phyloP scores from a whole-genome alignment of 768 basidiomycete species.

The Leccinum barrowsii region DNA sequence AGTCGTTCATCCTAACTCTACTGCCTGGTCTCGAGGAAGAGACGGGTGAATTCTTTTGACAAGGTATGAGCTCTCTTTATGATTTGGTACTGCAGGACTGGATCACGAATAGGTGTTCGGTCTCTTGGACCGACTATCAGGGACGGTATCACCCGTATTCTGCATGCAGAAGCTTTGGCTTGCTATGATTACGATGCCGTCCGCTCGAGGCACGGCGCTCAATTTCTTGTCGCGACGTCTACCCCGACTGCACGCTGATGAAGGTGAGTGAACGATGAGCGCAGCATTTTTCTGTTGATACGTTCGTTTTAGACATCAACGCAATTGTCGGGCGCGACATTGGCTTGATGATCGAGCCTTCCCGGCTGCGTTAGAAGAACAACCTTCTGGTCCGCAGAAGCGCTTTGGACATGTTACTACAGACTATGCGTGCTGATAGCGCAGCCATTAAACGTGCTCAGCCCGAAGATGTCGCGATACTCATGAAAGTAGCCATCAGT shows the following conservation, averaged over 20 bases:
- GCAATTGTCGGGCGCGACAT: slow-evolving; percentile 79
- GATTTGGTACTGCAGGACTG: slow-evolving; percentile 1
- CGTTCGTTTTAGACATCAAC: slow-evolving; percentile 48
- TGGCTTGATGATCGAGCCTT: slow-evolving; percentile 94
- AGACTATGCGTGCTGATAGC: slow-evolving; percentile 73
- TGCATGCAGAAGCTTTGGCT: slow-evolving; percentile 97
- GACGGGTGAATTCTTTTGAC: slow-evolving; percentile 93
- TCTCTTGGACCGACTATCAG: slow-evolving; percentile 78
- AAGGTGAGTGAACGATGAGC: slow-evolving; percentile 45
- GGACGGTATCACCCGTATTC: slow-evolving; percentile 80
- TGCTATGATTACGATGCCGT: slow-evolving; percentile 84
- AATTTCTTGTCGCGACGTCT: slow-evolving; percentile 83
- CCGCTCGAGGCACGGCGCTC: slow-evolving; percentile 76
- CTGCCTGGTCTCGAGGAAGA: slow-evolving; percentile 97
- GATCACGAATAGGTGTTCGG: slow-evolving; percentile 57
- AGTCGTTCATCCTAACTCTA: slow-evolving; percentile 89
- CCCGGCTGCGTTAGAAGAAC: slow-evolving; percentile 87
- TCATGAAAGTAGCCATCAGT: slow-evolving; percentile 84
- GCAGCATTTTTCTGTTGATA: slow-evolving; percentile 1
- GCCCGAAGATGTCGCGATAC: slow-evolving; percentile 68
- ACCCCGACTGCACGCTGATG: slow-evolving; percentile 63
- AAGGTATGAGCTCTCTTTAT: slow-evolving; percentile 43
- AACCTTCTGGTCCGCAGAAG: slow-evolving; percentile 86
- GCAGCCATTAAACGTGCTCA: slow-evolving; percentile 65
- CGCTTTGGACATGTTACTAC: slow-evolving; percentile 79